Percentiles rank a stretch among this genome's conserved stretches.
Conservation (phyloP, 2,329 filamentous ascomycete genomes). For the Trichophyton rubrum region DNA sequence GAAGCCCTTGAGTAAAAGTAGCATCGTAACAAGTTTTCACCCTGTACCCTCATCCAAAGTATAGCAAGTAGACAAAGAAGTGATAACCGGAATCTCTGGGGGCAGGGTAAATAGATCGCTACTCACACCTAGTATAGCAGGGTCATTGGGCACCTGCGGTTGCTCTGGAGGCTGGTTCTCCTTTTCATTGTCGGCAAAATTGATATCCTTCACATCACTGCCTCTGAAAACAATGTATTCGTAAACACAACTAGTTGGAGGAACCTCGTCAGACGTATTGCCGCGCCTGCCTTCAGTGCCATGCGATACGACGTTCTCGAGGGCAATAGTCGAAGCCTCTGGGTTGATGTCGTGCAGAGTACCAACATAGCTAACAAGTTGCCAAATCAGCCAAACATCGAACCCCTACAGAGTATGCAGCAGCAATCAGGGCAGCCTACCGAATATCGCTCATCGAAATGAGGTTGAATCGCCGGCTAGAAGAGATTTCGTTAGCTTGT, state of each 20-base stretch:
- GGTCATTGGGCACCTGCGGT: constrained; percentile 77
- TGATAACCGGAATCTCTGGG: background rate
- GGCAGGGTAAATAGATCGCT: constrained; percentile 3
- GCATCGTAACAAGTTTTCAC: constrained; percentile 48
- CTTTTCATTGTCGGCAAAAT: constrained; percentile 71
- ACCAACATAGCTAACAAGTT: constrained; percentile 65
- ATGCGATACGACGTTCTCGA: constrained; percentile 89
- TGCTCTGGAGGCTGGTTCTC: constrained; percentile 61
- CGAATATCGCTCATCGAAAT: constrained; percentile 97
- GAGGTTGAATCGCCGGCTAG: constrained; percentile 82
- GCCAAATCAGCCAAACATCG: background rate
- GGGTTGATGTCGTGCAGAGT: constrained; percentile 97
- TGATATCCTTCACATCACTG: constrained; percentile 95
- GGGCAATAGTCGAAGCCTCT: constrained; percentile 87
- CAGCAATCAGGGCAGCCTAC: constrained; percentile 41
- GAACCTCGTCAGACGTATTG: constrained; percentile 67
- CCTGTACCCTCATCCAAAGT: constrained; percentile 96
- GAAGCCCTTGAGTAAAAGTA: background rate
- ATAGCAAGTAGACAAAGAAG: constrained; percentile 29
- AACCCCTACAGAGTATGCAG: background rate
- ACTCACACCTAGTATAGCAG: constrained; percentile 95
- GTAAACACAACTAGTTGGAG: constrained; percentile 76
- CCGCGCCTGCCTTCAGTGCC: constrained; percentile 83
- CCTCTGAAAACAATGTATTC: constrained; percentile 98
- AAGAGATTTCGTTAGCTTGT: constrained; percentile 11